phyloP scores from a whole-genome alignment of 1,139 yeast genomes.

The Zygosaccharomyces pseudobailii region DNA sequence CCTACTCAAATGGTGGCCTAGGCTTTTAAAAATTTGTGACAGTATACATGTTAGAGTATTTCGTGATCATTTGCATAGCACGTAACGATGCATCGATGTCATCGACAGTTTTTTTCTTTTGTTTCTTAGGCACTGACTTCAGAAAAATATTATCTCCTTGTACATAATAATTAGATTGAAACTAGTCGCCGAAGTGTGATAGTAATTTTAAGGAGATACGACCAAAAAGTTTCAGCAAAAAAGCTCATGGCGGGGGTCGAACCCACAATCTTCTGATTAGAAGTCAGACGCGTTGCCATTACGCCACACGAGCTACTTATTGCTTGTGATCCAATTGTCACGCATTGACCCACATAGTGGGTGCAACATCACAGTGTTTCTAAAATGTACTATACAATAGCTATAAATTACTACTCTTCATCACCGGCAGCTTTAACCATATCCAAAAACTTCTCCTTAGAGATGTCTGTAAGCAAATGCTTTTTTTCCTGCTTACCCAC shows the following conservation, averaged over 20 bases:
- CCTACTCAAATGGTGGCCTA: slow-evolving; percentile 60
- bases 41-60: background rate
- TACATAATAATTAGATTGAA: background rate
- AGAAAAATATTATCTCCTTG: background rate
- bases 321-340: background rate
- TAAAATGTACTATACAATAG: background rate
- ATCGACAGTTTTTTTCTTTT: background rate
- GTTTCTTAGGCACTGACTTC: background rate
- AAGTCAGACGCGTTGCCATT: slow-evolving; percentile 65
- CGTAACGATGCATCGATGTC: background rate
- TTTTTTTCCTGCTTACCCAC: slow-evolving; percentile 43
- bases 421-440: slow-evolving; percentile 80
- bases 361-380: background rate
- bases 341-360: background rate
- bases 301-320: slow-evolving; percentile 49
- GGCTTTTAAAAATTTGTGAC: slow-evolving; percentile 24
- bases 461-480: slow-evolving; percentile 68
- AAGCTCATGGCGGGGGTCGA: slow-evolving; percentile 44
- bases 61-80: background rate
- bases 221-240: background rate
- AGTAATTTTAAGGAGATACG: too few species aligned
- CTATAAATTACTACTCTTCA: slow-evolving; percentile 12
- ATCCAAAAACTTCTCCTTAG: slow-evolving; percentile 86
- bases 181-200: too few species aligned
- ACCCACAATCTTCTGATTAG: slow-evolving; percentile 61